Base-by-base conservation (phyloP, 2,329 filamentous ascomycete species). In the Pseudopyrenochaeta lycopersici region DNA sequence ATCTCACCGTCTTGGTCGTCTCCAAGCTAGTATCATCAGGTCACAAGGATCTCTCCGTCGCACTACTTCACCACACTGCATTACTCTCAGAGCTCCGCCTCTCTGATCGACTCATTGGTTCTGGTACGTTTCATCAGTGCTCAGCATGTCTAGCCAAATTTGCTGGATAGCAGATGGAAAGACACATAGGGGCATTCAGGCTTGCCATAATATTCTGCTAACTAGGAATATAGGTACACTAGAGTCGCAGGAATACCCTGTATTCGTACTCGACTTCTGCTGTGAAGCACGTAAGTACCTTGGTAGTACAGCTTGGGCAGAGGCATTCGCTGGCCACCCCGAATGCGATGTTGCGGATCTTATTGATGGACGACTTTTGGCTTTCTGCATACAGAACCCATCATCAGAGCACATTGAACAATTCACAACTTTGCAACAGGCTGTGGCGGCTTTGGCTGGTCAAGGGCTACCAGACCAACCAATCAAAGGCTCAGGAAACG, bases 341-440 rank as follows among this genome's bases (percentile, higher is more conserved):
- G 49, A 56, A 18, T 81, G 78, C 60, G 82, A 86, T 63, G 65
- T 85, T 5, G 77, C 77, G 14, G 85, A 88, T 65, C 69, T 84
- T 5, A 66, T 87, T 12, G 85, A 88, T 68, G 85, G 85, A 6
- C 77, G 84, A 33, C 48, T 75, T 12, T 60, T 75, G n/a, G 66
- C 68, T 14, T 64, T 58, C 7, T 75, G 70, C 41, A 20, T 67
- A 3, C 56, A 65, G 14, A 48, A 64, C 18, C 21, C 62, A 1
- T 51, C 58, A 14, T 32, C 60, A 32, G 60, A 64, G 10, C 52
- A 36, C 31, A 66, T 49, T 5, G 67, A 66, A 40, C 55, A 58
- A 4, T 66, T 67, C 23, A 46, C 60, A 17, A 41, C 50, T 29
- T 47, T 71, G 10, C 42, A 52, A 21, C 57, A 62, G 40, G 71